These are phyloP conservation scores for Ogataea ganodermae DNA, from an alignment of 805 yeast genomes.

Conservation along the genomic window DNA sequence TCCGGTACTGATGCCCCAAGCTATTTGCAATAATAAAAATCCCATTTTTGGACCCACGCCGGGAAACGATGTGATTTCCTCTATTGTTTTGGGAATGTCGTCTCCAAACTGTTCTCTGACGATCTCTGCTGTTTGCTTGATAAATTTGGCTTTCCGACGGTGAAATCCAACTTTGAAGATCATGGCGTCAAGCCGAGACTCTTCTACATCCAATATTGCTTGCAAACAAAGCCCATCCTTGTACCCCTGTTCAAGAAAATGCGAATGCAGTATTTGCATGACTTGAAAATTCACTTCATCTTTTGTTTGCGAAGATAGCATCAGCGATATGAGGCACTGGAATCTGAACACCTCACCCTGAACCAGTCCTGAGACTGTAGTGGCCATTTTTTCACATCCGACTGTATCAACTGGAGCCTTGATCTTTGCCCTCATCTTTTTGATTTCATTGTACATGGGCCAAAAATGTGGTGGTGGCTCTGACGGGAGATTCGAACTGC, in stretches of 20 bases:
- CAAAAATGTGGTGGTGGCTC: conserved; percentile 44
- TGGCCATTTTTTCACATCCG: conserved; percentile 74
- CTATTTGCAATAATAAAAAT: conserved; percentile 72
- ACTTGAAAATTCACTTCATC: conserved; percentile 83
- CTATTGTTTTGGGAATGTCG: conserved; percentile 74
- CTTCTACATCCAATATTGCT: conserved; percentile 52
- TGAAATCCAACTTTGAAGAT: conserved; percentile 90
- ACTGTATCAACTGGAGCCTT: conserved; percentile 85
- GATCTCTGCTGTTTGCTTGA: conserved; percentile 61
- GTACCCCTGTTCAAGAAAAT: conserved; percentile 40
- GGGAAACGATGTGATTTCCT: conserved; percentile 67
- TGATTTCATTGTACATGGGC: conserved; percentile 59
- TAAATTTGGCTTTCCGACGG: conserved; percentile 69
- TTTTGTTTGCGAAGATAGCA: conserved; percentile 90
- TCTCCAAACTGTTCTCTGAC: conserved; percentile 51
- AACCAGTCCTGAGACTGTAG: conserved; percentile 39
- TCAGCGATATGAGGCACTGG: conserved; percentile 75
- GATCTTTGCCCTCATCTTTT: conserved; percentile 63
- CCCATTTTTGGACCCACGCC: conserved; percentile 99
- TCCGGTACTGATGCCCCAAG: conserved; percentile 76
- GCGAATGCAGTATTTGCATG: conserved; percentile 59
- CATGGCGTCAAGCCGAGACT: conserved; percentile 57
- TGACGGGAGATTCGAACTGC: conserved; percentile 14
- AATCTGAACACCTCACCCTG: conserved; percentile 54
- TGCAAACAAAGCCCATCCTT: conserved; percentile 58